Evolutionary conservation across 2,329 filamentous ascomycete species (phyloP).

Genomic region (Drechslerella coelobrocha): DNA sequence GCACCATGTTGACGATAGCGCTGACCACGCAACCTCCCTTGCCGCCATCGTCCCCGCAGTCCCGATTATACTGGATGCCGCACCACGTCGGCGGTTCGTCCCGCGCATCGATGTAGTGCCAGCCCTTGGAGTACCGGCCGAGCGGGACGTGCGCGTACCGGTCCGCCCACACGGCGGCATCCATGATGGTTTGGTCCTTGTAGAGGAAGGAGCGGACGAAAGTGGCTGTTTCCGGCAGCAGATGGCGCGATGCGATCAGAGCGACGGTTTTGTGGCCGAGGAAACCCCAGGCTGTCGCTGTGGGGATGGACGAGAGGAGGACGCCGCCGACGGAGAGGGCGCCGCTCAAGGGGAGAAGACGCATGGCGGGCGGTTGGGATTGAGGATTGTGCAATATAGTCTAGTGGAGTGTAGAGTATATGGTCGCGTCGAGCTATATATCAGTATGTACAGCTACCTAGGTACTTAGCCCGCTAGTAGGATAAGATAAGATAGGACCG

Average conservation of each 20-base stretch:
- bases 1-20: constrained; percentile 58
- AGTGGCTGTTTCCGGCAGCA: constrained; percentile 64
- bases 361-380: constrained; percentile 7
- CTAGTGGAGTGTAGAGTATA: too few relatives aligned
- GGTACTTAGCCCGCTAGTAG: too few relatives aligned
- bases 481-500: too few relatives aligned
- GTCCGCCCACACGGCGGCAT: constrained; percentile 72
- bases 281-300: constrained; percentile 52
- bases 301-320: not conserved
- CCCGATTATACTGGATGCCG: constrained; percentile 66
- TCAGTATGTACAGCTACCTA: too few relatives aligned
- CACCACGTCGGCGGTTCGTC: constrained; percentile 68
- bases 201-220: constrained; percentile 68
- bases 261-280: constrained; percentile 72
- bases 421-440: too few relatives aligned
- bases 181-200: constrained; percentile 67
- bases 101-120: constrained; percentile 74
- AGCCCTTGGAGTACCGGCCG: constrained; percentile 68
- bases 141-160: constrained; percentile 70
- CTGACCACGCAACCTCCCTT: constrained; percentile 68
- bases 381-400: too few relatives aligned
- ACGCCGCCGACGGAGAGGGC: not conserved
- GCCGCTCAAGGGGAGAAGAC: not conserved
- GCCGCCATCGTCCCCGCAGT: constrained; percentile 63
- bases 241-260: constrained; percentile 69